Conservation (phyloP, 1,284 basidiomycete species). For the Leccinum variabile region DNA sequence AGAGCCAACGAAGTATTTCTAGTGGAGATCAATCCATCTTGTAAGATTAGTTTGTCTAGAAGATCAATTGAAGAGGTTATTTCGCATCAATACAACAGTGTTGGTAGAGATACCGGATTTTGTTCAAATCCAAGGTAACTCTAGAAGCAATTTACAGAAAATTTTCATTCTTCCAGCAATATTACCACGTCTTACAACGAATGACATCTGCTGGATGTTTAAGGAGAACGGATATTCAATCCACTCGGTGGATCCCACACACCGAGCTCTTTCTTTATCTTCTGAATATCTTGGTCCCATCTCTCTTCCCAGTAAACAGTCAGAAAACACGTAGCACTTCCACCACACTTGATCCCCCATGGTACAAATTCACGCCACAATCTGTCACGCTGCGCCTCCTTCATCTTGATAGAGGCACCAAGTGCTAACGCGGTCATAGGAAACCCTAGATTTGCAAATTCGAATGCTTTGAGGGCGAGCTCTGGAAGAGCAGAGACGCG, state of each 20-base stretch:
- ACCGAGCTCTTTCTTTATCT: constrained; percentile 83
- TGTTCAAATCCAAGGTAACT: no score
- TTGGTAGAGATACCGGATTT: neutral
- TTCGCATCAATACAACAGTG: neutral
- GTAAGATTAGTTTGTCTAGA: neutral
- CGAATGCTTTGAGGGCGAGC: constrained; percentile 95
- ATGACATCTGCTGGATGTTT: neutral
- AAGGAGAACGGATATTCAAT: constrained; percentile 21
- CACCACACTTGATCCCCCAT: constrained; percentile 87
- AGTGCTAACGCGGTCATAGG: constrained; percentile 83
- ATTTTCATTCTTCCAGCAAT: neutral
- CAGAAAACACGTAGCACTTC: constrained; percentile 73
- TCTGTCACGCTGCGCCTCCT: constrained; percentile 50
- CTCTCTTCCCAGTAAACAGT: constrained; percentile 95
- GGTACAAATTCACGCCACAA: constrained; percentile 82
- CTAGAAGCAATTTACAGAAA: neutral
- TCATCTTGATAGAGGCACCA: constrained; percentile 47
- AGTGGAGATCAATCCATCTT: neutral
- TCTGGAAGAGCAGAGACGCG: constrained; percentile 92
- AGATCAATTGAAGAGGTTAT: neutral
- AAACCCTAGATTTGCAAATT: constrained; percentile 89
- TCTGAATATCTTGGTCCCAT: constrained; percentile 83
- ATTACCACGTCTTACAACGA: neutral
- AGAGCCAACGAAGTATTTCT: constrained; percentile 1
- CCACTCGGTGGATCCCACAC: constrained; percentile 69